These are phyloP conservation scores for Exophiala sideris DNA, from an alignment of 2,329 filamentous ascomycete species.

Conservation along the genomic window DNA sequence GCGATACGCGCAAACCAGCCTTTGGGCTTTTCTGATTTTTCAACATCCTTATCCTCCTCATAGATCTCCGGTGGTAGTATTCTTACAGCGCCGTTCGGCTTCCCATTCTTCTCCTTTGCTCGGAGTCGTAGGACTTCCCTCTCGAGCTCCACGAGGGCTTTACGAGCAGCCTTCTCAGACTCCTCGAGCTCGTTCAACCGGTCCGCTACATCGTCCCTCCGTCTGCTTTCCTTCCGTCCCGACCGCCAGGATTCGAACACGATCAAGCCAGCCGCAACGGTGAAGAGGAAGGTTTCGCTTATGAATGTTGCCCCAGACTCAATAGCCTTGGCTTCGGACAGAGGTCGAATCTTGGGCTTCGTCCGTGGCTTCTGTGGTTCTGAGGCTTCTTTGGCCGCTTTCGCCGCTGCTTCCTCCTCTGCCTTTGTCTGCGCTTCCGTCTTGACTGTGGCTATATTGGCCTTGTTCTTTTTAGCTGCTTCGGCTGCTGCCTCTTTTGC, in stretches of 20 bases:
- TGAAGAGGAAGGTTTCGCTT: conserved; percentile 63
- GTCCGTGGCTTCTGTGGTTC: conserved; percentile 47
- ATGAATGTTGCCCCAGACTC: conserved; percentile 68
- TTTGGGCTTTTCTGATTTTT: conserved; percentile 27
- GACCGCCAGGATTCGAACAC: conserved; percentile 61
- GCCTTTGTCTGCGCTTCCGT: conserved; percentile 59
- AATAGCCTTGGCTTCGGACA: conserved; percentile 66
- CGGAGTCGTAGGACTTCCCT: conserved; percentile 44
- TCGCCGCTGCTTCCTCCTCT: conserved; percentile 50
- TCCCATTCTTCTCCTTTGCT: conserved; percentile 34
- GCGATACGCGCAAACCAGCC: conserved; percentile 35
- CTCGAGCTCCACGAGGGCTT: conserved; percentile 44
- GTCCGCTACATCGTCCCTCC: conserved; percentile 60
- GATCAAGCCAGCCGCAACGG: conserved; percentile 61
- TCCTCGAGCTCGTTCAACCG: conserved; percentile 57
- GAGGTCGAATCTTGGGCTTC: conserved; percentile 58
- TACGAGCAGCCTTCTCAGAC: conserved; percentile 40
- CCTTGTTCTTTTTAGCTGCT: conserved; percentile 53
- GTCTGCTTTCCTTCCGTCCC: conserved; percentile 57
- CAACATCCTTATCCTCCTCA: conserved; percentile 34
- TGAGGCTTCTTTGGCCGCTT: conserved; percentile 39
- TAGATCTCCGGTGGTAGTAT: conserved; percentile 43
- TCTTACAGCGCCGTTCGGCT: conserved; percentile 29
- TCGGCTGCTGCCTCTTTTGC: conserved; percentile 50
- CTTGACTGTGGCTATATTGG: conserved; percentile 58